A percentile compares a stretch with the other conserved stretches of the same genome.
phyloP scores from a whole-genome alignment of 2,329 filamentous ascomycete species.

The Amesomyces nigricolor region DNA sequence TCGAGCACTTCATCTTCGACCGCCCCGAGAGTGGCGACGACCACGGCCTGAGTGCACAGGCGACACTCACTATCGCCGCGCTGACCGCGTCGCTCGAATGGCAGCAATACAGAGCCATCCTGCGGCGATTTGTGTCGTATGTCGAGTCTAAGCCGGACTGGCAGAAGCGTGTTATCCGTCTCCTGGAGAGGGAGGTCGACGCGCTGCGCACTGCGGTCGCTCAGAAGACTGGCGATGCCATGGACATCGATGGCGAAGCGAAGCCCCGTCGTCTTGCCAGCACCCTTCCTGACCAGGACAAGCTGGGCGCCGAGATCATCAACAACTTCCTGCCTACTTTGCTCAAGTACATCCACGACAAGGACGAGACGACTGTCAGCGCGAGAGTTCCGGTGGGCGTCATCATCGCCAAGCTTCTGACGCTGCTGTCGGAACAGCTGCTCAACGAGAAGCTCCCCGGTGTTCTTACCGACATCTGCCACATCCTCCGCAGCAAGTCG shows the following conservation, averaged over 20 bases:
- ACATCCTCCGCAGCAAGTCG: conserved; percentile 83
- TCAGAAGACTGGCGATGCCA: conserved; percentile 34
- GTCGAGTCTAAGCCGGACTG: conserved; percentile 73
- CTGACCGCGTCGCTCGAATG: conserved; percentile 76
- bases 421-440: conserved; percentile 67
- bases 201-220: conserved; percentile 55
- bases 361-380: conserved; percentile 91
- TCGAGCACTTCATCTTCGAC: conserved; percentile 92
- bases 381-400: conserved; percentile 85
- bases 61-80: conserved; percentile 71
- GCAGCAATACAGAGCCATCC: conserved; percentile 80
- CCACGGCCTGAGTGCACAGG: conserved; percentile 79
- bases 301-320: conserved; percentile 66
- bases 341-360: conserved; percentile 81
- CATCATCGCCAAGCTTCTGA: conserved; percentile 80
- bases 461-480: conserved; percentile 84
- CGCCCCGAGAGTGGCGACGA: conserved; percentile 68
- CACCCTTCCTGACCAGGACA: conserved; percentile 61
- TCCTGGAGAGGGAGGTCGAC: conserved; percentile 78
- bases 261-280: conserved; percentile 46
- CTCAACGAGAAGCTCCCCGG: conserved; percentile 71
- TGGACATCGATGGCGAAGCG: conserved; percentile 38
- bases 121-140: conserved; percentile 79
- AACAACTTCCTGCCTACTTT: conserved; percentile 73
- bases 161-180: conserved; percentile 78